Conservation (phyloP, 257 asterid genomes). For the Thymus mandschuricus region DNA sequence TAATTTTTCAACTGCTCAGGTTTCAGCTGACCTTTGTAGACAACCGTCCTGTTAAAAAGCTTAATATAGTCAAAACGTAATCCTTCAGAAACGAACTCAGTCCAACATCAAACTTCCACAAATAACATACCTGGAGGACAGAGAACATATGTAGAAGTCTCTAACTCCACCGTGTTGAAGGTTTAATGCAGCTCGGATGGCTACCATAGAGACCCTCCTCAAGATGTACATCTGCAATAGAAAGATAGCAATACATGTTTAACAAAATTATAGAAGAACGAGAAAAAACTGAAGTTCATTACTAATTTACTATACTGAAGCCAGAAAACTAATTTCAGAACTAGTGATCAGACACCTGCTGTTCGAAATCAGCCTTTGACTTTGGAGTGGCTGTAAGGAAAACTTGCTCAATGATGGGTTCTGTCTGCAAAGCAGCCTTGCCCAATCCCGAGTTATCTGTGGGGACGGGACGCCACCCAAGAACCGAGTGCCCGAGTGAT, state of each 20-base stretch:
- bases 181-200: conserved; percentile 96
- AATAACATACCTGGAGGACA: conserved; percentile 83
- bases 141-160: conserved; percentile 95
- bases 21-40: conserved; percentile 98
- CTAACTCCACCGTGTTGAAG: conserved; percentile 85
- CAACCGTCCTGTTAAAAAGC: conserved; percentile 70
- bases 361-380: conserved; percentile 87
- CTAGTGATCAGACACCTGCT: conserved; percentile 62
- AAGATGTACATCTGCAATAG: conserved; percentile 83
- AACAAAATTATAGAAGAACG: conserved; percentile 3
- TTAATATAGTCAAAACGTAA: conserved; percentile 14
- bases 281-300: background rate
- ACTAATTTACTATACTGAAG: background rate
- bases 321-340: conserved; percentile 19
- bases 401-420: conserved; percentile 95
- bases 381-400: conserved; percentile 82
- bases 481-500: conserved; percentile 95
- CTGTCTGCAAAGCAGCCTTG: conserved; percentile 91
- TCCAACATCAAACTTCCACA: background rate
- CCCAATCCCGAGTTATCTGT: conserved; percentile 97
- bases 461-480: conserved; percentile 95
- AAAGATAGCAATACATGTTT: conserved; percentile 2
- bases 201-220: conserved; percentile 98
- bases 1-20: conserved; percentile 88
- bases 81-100: conserved; percentile 3